phyloP scores from a whole-genome alignment of 495 filamentous ascomycete genomes.

The Penicillium cosmopolitanum region DNA sequence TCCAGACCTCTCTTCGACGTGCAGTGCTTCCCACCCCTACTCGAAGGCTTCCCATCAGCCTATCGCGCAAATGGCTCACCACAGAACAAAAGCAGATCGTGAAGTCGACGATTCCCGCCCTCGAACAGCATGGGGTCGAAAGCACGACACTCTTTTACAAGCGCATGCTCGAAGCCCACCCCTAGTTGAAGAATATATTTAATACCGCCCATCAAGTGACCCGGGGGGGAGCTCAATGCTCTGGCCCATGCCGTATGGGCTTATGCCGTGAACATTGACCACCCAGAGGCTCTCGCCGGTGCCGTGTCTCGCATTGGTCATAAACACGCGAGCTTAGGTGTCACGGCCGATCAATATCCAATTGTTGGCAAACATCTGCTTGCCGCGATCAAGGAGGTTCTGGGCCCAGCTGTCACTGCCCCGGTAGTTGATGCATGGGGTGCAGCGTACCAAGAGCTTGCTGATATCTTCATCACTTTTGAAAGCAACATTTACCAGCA shows the following conservation, averaged over 20 bases:
- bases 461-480: constrained; percentile 62
- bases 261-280: constrained; percentile 67
- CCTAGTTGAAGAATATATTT: constrained; percentile 63
- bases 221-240: constrained; percentile 62
- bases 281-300: constrained; percentile 57
- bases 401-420: constrained; percentile 60
- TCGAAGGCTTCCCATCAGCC: neutral
- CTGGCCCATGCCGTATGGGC: constrained; percentile 63
- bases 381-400: constrained; percentile 60
- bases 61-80: constrained; percentile 9
- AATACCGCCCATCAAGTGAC: constrained; percentile 62
- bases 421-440: constrained; percentile 65
- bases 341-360: constrained; percentile 62
- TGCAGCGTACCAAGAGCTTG: constrained; percentile 63
- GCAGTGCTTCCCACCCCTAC: constrained; percentile 1
- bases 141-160: constrained; percentile 67
- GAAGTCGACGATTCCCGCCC: constrained; percentile 46
- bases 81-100: constrained; percentile 30
- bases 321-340: constrained; percentile 67
- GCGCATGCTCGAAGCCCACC: constrained; percentile 57
- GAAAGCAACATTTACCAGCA: constrained; percentile 59
- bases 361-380: constrained; percentile 65
- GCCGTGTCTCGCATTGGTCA: constrained; percentile 66
- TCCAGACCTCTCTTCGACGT: neutral
- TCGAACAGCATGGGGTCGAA: constrained; percentile 60